These are phyloP conservation scores for Phytophthora citricola DNA, from an alignment of 352 stramenopile genomes.

Conservation along the genomic window DNA sequence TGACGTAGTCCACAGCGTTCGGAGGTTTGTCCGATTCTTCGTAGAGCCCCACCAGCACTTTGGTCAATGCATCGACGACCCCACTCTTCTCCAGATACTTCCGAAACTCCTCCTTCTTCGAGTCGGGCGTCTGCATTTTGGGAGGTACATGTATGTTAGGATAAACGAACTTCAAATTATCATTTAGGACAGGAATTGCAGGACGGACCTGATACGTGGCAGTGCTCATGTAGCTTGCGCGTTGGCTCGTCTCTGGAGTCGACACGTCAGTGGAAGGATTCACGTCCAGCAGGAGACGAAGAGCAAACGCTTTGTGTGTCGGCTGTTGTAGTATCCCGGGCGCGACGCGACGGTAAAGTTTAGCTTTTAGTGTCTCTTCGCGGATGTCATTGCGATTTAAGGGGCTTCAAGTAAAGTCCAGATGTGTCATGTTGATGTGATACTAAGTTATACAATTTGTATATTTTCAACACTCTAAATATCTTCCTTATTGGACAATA, in stretches of 20 bases:
- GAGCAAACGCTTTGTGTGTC: not conserved
- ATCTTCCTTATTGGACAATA: no score
- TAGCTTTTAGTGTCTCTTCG: constrained; percentile 22
- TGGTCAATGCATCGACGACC: constrained; percentile 97
- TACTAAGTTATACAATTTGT: not conserved
- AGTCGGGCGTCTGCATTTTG: constrained; percentile 88
- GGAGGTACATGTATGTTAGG: no score
- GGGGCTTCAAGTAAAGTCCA: constrained; percentile 6
- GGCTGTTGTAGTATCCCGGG: constrained; percentile 32
- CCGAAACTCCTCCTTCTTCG: constrained; percentile 98
- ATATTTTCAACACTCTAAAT: no score
- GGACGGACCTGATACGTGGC: constrained; percentile 67
- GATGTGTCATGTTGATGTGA: not conserved
- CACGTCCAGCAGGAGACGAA: constrained; percentile 15
- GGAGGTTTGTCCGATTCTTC: constrained; percentile 95
- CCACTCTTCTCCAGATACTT: constrained; percentile 98
- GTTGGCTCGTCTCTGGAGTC: constrained; percentile 28
- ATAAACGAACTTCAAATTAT: no score
- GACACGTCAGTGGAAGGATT: constrained; percentile 28
- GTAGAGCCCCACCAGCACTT: constrained; percentile 96
- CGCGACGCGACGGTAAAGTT: constrained; percentile 24
- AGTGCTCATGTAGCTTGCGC: constrained; percentile 46
- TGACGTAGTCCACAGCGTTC: constrained; percentile 98
- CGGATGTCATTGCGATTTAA: constrained; percentile 7
- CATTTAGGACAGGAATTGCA: not conserved